Evolutionary conservation across 108 stramenopile species (phyloP), one percentile per base, ranked within the genome.

Genomic region (Nitzschia sp.): DNA sequence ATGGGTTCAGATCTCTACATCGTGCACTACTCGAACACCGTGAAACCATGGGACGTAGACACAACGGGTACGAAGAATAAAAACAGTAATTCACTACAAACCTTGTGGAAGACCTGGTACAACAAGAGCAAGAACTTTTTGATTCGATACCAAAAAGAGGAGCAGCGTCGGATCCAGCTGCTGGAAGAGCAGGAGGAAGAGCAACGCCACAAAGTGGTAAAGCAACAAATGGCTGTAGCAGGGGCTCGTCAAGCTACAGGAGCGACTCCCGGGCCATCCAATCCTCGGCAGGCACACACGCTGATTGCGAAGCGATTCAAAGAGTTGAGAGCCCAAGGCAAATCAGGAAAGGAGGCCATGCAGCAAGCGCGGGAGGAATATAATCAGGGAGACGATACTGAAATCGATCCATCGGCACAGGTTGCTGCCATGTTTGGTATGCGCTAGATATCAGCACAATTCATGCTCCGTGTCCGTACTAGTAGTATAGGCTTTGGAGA

Each of bases 21-120:
- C 55, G 72, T 96, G 28, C 92, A 94, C 66, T 96, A 77, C 58
- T 85, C 79, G 41, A 83, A 75, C 31, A 76, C 77, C 32, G 89
- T 89, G 3, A 95, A 95, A 66, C 94, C 92, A n/a, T 95, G 94
- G 94, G 31, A 66, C 1, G 22, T n/a, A 29, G 15, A 19, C 29
- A 34, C 13, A 41, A 11, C 38, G 38, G 19, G 64, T 5, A 32
- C 34, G 19, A 13, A 45, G 68, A 11, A 21, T 5, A 29, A 1
- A 4, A 46, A 45, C 21, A 36, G 3, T 47, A 5, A 67, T 67
- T 28, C 60, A 0, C 28, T 71, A 47, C 16, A 26, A 25, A 57
- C 44, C 0, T 55, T 83, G 35, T 88, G 87, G 87, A 67, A 65
- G 22, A 66, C 45, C 0, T 79, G 72, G 13, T 77, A 82, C 50